Percentiles rank a stretch among this genome's conserved stretches.
These are phyloP conservation scores for Saitozyma podzolica DNA, from an alignment of 768 basidiomycete species.

Conservation along the genomic window DNA sequence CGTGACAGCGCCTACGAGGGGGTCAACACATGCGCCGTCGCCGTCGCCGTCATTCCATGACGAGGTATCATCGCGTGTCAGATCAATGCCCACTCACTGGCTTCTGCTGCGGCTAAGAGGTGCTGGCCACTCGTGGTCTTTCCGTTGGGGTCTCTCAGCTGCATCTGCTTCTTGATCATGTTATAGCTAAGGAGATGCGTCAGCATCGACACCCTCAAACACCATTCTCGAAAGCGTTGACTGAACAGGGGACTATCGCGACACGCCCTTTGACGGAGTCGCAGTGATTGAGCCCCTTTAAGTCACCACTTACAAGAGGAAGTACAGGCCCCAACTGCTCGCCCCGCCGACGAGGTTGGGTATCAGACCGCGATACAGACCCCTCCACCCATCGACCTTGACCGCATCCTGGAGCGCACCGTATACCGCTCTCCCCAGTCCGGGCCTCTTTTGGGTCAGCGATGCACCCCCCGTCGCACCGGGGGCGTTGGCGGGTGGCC, in stretches of 20 bases:
- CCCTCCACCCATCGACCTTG: constrained; percentile 71
- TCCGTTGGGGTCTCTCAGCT: constrained; percentile 62
- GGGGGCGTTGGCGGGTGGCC: constrained; percentile 2
- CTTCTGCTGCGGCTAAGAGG: constrained; percentile 87
- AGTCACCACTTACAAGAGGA: constrained; percentile 75
- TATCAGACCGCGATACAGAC: constrained; percentile 84
- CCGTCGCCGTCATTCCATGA: neutral
- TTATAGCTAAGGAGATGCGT: constrained; percentile 67
- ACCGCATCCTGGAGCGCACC: constrained; percentile 71
- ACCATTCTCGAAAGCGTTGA: neutral
- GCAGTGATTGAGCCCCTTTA: neutral
- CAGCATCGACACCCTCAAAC: neutral
- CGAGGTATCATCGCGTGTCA: neutral
- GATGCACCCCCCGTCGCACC: constrained; percentile 5
- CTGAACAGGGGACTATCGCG: too few species aligned
- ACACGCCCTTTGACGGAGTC: too few species aligned
- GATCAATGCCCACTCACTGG: constrained; percentile 69
- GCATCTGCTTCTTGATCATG: constrained; percentile 79
- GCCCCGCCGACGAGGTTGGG: constrained; percentile 94
- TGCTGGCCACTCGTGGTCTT: constrained; percentile 75
- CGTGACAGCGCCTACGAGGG: constrained; percentile 74
- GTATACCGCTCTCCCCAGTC: constrained; percentile 64
- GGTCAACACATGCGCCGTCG: neutral
- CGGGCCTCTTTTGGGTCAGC: constrained; percentile 16
- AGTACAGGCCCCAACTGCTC: constrained; percentile 95